phyloP scores from a whole-genome alignment of 202 grass and related monocot genomes.

The Sporobolus alterniflorus region DNA sequence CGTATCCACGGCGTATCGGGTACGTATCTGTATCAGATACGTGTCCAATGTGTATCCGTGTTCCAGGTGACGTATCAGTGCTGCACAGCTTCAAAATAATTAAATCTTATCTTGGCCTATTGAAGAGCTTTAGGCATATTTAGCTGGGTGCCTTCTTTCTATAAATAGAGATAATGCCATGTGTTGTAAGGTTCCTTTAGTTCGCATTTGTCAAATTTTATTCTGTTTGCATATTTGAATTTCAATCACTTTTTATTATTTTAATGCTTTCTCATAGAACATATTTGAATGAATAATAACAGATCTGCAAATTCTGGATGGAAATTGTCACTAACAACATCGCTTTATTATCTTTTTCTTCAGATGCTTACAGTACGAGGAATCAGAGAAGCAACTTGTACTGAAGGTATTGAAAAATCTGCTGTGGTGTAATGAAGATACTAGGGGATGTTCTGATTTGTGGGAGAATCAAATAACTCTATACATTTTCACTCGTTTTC shows the following conservation, averaged over 20 bases:
- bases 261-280: not conserved
- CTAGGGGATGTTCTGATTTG: not conserved
- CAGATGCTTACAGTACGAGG: slow-evolving; percentile 77
- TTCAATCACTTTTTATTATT: slow-evolving; percentile 18
- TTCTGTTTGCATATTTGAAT: not conserved
- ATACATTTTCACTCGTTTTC: not conserved
- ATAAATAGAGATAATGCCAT: not conserved
- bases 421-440: not conserved
- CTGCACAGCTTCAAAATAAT: slow-evolving; percentile 10
- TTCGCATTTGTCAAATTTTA: slow-evolving; percentile 7
- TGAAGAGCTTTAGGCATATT: slow-evolving; percentile 18
- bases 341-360: slow-evolving; percentile 15
- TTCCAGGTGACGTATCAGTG: no score
- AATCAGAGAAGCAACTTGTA: slow-evolving; percentile 74
- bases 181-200: not conserved
- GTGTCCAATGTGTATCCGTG: no score
- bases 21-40: no score
- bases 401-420: slow-evolving; percentile 58
- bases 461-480: not conserved
- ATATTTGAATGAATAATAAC: slow-evolving; percentile 11
- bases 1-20: no score
- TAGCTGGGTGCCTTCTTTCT: not conserved
- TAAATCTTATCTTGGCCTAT: slow-evolving; percentile 13
- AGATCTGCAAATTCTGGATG: slow-evolving; percentile 14
- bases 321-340: slow-evolving; percentile 2